phyloP scores from a whole-genome alignment of 306 rosid species.

The Lathyrus tuberosus region DNA sequence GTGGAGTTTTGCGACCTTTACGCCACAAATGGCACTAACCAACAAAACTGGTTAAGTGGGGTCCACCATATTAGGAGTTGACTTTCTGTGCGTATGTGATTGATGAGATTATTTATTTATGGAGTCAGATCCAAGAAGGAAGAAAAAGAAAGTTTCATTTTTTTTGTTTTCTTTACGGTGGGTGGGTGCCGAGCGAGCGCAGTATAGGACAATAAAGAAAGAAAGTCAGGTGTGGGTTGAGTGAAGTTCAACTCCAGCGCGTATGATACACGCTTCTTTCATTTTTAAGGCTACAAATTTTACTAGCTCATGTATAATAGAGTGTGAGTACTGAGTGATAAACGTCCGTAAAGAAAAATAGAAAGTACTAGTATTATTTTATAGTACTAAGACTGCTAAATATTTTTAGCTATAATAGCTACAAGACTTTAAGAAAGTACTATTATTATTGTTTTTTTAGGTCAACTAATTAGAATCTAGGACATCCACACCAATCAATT shows the following conservation, averaged over 20 bases:
- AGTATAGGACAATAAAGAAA: conserved; percentile 3
- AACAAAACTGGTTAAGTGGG: conserved; percentile 53
- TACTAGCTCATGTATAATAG: too few species aligned
- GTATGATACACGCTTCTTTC: neutral
- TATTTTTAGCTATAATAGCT: too few species aligned
- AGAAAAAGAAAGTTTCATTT: neutral
- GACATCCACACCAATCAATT: too few species aligned
- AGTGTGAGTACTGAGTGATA: too few species aligned
- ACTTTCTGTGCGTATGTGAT: conserved; percentile 42
- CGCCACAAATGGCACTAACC: conserved; percentile 43
- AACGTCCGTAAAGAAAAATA: too few species aligned
- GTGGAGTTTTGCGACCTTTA: conserved; percentile 43
- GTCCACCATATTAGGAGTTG: conserved; percentile 56
- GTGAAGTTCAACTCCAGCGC: conserved; percentile 1
- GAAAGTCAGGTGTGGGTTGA: conserved; percentile 10
- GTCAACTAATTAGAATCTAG: too few species aligned
- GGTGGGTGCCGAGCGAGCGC: neutral
- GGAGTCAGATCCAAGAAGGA: conserved; percentile 15
- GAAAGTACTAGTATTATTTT: too few species aligned
- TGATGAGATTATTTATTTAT: neutral
- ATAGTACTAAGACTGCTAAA: too few species aligned
- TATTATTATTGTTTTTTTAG: too few species aligned
- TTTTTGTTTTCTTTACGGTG: neutral
- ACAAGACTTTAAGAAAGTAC: too few species aligned
- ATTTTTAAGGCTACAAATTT: too few species aligned